A percentile compares a stretch with the other conserved stretches of the same genome.
phyloP scores from a whole-genome alignment of 225 moss, liverwort and hornwort species.

The Bryum argenteum region DNA sequence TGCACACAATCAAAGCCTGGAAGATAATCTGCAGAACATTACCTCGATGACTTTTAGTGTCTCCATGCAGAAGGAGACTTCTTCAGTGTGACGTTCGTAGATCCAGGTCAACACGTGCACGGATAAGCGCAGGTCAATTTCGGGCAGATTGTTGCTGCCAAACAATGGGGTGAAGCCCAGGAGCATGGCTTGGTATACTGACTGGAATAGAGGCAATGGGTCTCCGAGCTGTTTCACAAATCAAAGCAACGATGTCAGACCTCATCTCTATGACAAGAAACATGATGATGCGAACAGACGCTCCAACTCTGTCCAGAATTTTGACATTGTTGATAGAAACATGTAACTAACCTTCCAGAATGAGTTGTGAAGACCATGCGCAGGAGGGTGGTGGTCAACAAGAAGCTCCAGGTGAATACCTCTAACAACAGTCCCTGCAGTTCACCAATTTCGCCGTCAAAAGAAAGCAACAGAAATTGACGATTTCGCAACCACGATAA shows the following conservation, averaged over 20 bases:
- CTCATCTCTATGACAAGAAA: not conserved
- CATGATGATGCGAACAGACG: too few relatives aligned
- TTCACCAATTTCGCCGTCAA: slow-evolving; percentile 23
- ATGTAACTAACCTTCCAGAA: slow-evolving; percentile 83
- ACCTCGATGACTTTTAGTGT: slow-evolving; percentile 97
- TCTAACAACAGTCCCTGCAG: slow-evolving; percentile 87
- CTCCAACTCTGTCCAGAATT: not conserved
- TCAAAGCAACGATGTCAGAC: slow-evolving; percentile 23
- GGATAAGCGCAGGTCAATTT: slow-evolving; percentile 93
- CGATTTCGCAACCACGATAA: slow-evolving; percentile 6
- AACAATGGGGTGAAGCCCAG: slow-evolving; percentile 94
- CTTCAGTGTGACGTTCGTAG: slow-evolving; percentile 90
- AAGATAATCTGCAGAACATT: slow-evolving; percentile 22
- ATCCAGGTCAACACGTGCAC: slow-evolving; percentile 97
- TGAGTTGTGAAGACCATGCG: slow-evolving; percentile 62
- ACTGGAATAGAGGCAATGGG: slow-evolving; percentile 88
- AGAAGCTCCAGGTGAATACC: slow-evolving; percentile 95
- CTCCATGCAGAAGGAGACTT: slow-evolving; percentile 77
- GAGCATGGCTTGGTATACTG: slow-evolving; percentile 97
- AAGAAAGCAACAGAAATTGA: slow-evolving; percentile 19
- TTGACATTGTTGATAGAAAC: not conserved
- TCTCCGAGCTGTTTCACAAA: slow-evolving; percentile 65
- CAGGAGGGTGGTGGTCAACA: slow-evolving; percentile 84
- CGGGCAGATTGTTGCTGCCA: slow-evolving; percentile 89
- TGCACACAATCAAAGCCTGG: slow-evolving; percentile 1